phyloP scores from a whole-genome alignment of 225 moss, liverwort and hornwort genomes.

The Takakia lepidozioides region DNA sequence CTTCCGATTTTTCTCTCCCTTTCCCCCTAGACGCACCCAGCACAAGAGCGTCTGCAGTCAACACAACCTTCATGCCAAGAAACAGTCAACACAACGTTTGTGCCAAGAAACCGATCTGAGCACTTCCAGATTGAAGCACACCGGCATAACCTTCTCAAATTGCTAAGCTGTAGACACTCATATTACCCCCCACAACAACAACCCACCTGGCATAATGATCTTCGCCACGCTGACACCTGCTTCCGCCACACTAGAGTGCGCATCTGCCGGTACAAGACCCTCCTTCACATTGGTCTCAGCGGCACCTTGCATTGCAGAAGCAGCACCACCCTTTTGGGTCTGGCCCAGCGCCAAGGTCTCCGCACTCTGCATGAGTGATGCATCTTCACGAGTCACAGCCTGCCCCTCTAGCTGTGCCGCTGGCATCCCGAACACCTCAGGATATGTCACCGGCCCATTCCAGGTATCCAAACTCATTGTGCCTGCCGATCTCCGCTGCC shows the following conservation, averaged over 20 bases:
- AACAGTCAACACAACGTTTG: too few relatives aligned
- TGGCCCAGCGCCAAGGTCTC: constrained; percentile 59
- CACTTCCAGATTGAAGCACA: too few relatives aligned
- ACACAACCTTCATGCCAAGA: too few relatives aligned
- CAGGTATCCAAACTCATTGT: too few relatives aligned
- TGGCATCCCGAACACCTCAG: constrained; percentile 28
- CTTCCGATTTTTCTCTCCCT: too few relatives aligned
- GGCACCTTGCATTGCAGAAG: constrained; percentile 69
- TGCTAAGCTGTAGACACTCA: too few relatives aligned
- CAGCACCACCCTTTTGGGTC: constrained; percentile 61
- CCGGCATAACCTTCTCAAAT: too few relatives aligned
- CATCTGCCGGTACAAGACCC: constrained; percentile 26
- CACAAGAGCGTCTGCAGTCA: too few relatives aligned
- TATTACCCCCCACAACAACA: too few relatives aligned
- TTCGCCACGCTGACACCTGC: constrained; percentile 47
- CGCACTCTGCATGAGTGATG: constrained; percentile 81
- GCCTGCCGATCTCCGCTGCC: too few relatives aligned
- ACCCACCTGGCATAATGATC: constrained; percentile 45
- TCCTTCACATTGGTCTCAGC: constrained; percentile 44
- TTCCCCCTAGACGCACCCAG: too few relatives aligned
- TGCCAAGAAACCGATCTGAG: too few relatives aligned
- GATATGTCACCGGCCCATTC: constrained; percentile 65
- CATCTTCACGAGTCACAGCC: constrained; percentile 48
- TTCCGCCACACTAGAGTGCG: constrained; percentile 58
- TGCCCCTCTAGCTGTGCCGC: constrained; percentile 11